phyloP scores from a whole-genome alignment of 73 alveolate genomes.

The Breviolum minutum region DNA sequence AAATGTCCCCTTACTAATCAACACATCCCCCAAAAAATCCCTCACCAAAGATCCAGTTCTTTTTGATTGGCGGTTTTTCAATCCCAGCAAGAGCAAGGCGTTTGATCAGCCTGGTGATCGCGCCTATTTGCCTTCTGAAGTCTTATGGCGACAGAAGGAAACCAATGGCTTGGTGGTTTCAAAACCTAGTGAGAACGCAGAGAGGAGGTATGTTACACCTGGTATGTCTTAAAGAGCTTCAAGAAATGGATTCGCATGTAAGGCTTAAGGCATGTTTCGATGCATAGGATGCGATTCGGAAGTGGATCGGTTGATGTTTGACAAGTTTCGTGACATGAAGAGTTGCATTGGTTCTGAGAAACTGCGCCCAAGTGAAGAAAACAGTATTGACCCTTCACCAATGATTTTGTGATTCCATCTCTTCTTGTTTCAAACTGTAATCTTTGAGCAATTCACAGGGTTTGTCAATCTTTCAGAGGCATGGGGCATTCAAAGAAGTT shows the following conservation, averaged over 20 bases:
- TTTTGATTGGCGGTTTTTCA: neutral
- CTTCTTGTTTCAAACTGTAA: too few relatives aligned
- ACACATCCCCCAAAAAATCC: too few relatives aligned
- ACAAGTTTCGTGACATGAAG: neutral
- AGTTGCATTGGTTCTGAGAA: neutral
- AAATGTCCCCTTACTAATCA: too few relatives aligned
- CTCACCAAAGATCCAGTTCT: neutral
- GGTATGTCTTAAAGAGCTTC: neutral
- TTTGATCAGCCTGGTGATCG: conserved; percentile 97
- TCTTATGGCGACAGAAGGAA: conserved; percentile 98
- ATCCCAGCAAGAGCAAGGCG: conserved; percentile 86
- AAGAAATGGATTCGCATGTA: neutral
- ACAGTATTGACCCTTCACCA: too few relatives aligned
- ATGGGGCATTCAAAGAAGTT: too few relatives aligned
- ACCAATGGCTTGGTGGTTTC: neutral
- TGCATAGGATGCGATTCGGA: too few relatives aligned
- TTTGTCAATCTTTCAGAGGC: too few relatives aligned
- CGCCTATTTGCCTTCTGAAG: conserved; percentile 97
- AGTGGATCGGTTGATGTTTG: too few relatives aligned
- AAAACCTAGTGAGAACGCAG: too few relatives aligned
- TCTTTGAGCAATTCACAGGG: too few relatives aligned
- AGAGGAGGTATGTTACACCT: neutral
- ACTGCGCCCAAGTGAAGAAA: too few relatives aligned
- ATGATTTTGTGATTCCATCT: too few relatives aligned
- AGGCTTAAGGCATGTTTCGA: neutral